Evolutionary conservation across 1,139 yeast genomes (phyloP).

Genomic region (Magnusiomyces suaveolens): DNA sequence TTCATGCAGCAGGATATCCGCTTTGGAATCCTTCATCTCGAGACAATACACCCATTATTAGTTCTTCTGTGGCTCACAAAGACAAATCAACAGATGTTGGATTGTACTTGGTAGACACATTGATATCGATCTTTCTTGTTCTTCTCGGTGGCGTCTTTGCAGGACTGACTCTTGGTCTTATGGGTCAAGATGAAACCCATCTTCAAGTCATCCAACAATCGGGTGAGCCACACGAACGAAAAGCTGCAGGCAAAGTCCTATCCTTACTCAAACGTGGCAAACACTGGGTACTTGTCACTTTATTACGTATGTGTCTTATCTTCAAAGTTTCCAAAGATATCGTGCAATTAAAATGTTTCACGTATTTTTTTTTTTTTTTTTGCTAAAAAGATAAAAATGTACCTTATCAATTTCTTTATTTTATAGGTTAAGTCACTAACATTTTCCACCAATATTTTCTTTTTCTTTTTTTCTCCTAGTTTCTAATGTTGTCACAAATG

Average conservation of each 20-base stretch:
- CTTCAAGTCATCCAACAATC: constrained; percentile 38
- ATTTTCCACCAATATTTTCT: not conserved
- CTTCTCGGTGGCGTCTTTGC: constrained; percentile 93
- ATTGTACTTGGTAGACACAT: constrained; percentile 45
- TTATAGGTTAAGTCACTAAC: not conserved
- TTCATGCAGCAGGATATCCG: not conserved
- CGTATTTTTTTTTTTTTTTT: not conserved
- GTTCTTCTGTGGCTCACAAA: not conserved
- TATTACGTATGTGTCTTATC: constrained; percentile 43
- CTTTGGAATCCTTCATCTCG: not conserved
- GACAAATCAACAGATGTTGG: constrained; percentile 6
- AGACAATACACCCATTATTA: not conserved
- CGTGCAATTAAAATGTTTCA: too few species aligned
- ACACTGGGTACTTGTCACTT: constrained; percentile 95
- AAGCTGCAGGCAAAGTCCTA: constrained; percentile 66
- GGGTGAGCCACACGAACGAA: constrained; percentile 50
- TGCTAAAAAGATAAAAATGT: not conserved
- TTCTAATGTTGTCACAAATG: constrained; percentile 83
- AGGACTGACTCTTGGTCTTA: constrained; percentile 83
- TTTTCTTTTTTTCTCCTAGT: not conserved
- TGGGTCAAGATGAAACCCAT: constrained; percentile 97
- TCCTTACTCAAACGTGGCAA: constrained; percentile 69
- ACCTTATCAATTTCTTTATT: not conserved
- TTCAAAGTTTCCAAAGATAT: too few species aligned
- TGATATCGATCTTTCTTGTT: constrained; percentile 59